A percentile compares a stretch with the other conserved stretches of the same genome.
These are phyloP conservation scores for Suillus discolor DNA, from an alignment of 768 basidiomycete species.

Conservation along the genomic window DNA sequence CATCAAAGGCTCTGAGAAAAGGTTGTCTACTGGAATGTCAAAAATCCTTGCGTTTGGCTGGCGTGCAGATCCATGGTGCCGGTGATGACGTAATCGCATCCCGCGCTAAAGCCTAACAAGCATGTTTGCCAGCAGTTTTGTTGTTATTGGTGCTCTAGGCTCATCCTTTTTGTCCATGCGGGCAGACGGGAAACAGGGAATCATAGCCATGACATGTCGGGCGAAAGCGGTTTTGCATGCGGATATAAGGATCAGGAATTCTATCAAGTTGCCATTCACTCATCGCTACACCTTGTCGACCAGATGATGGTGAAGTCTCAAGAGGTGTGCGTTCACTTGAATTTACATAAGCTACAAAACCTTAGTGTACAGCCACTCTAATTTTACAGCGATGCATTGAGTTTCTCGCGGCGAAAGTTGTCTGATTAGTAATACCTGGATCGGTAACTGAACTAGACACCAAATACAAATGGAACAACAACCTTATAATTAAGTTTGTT, in stretches of 20 bases:
- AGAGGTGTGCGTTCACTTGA: too few species aligned
- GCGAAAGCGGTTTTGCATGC: constrained; percentile 98
- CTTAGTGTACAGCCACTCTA: too few species aligned
- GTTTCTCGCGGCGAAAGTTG: too few species aligned
- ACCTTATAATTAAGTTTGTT: too few species aligned
- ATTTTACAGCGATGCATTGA: too few species aligned
- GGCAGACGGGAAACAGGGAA: constrained; percentile 97
- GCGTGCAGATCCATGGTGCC: constrained; percentile 93
- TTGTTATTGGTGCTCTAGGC: constrained; percentile 93
- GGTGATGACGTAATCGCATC: constrained; percentile 96
- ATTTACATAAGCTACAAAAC: too few species aligned
- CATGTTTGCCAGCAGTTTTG: constrained; percentile 99
- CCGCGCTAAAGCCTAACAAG: constrained; percentile 91
- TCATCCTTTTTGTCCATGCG: constrained; percentile 99
- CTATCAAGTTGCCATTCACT: constrained; percentile 95
- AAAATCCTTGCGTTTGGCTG: constrained; percentile 98
- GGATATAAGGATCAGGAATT: constrained; percentile 97
- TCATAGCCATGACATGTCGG: constrained; percentile 93
- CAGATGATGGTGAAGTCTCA: constrained; percentile 53
- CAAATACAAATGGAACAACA: too few species aligned
- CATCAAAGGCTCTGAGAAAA: constrained; percentile 96
- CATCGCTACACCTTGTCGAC: constrained; percentile 75
- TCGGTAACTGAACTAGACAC: too few species aligned
- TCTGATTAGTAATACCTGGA: too few species aligned
- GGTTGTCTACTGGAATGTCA: constrained; percentile 98